Base-by-base conservation (phyloP, 2,329 filamentous ascomycete genomes). In the Trichoderma sp. region DNA sequence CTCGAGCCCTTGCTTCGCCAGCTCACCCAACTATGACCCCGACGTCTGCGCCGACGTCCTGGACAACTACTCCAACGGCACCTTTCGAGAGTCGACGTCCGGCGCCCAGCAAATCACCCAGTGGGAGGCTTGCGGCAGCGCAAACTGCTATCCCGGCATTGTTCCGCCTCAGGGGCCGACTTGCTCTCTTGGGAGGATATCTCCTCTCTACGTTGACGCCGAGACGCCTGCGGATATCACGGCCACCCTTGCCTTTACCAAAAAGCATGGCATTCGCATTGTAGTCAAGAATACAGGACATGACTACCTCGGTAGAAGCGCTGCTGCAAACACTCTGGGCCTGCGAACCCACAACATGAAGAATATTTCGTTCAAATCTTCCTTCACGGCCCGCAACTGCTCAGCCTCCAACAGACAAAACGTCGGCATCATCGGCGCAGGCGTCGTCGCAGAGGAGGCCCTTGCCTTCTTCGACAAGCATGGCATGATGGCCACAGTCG, bases 281-380 rank as follows among this genome's bases (percentile, higher is more conserved):
- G 77, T 83, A 1, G 76, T 84, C 47, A 63, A 79, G 45, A 83
- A 83, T 66, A 83, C 81, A 0, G 82, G 82, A 1, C 82, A 85
- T 71, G 81, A 83, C 58, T 79, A 74, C 66, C 72, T 79, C n/a
- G 85, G 83, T 28, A 82, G 81, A 63, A 83, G 80, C 0, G 83
- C 83, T 0, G 85, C 83, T 12, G 78, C 80, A 0, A 82, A 83
- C 14, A 77, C 79, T 0, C 68, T 85, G 1, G 75, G 75, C 0
- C 65, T 84, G 14, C 84, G 82, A 81, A 82, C 77, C 4, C 80
- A 81, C 61, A 68, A 81, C 64, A 69, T 84, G 5, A 82, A 82
- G 58, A 70, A 76, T 9, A 79, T 78, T 28, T 59, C 73, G 5
- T 69, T 79, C 67, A 6, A 30, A 12, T 12, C 47, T 9, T 45